phyloP scores from a whole-genome alignment of 306 rosid species.

The Trifolium fragiferum region DNA sequence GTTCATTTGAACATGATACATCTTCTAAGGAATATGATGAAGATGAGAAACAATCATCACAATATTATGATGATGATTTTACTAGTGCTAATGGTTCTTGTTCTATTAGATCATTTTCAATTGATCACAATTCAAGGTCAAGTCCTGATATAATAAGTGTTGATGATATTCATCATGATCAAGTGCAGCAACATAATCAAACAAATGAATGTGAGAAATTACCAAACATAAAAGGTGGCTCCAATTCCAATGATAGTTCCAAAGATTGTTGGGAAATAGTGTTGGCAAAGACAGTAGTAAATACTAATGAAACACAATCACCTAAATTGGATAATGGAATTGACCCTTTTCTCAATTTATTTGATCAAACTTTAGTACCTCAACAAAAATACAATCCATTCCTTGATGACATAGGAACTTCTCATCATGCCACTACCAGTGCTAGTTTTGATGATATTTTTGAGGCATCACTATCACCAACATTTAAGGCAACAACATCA shows the following conservation, averaged over 20 bases:
- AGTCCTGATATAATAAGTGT: conserved; percentile 36
- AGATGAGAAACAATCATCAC: conserved; percentile 46
- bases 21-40: conserved; percentile 38
- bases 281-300: conserved; percentile 46
- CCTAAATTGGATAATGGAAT: conserved; percentile 34
- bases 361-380: conserved; percentile 42
- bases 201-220: neutral
- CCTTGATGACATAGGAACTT: conserved; percentile 48
- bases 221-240: conserved; percentile 1
- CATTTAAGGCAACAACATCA: conserved; percentile 21
- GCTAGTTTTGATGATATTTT: conserved; percentile 23
- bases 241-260: neutral
- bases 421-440: neutral
- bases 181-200: conserved; percentile 20
- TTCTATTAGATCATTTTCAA: conserved; percentile 32
- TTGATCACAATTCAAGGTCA: conserved; percentile 22
- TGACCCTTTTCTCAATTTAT: conserved; percentile 34
- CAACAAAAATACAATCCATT: conserved; percentile 70
- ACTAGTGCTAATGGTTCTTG: conserved; percentile 36
- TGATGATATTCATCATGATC: conserved; percentile 41
- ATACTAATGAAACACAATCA: conserved; percentile 15
- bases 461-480: conserved; percentile 23
- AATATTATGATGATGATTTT: conserved; percentile 35
- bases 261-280: conserved; percentile 67
- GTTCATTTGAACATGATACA: conserved; percentile 45